A percentile compares a stretch with the other conserved stretches of the same genome.
phyloP scores from a whole-genome alignment of 2,329 filamentous ascomycete genomes.

The Aureobasidium sp. region DNA sequence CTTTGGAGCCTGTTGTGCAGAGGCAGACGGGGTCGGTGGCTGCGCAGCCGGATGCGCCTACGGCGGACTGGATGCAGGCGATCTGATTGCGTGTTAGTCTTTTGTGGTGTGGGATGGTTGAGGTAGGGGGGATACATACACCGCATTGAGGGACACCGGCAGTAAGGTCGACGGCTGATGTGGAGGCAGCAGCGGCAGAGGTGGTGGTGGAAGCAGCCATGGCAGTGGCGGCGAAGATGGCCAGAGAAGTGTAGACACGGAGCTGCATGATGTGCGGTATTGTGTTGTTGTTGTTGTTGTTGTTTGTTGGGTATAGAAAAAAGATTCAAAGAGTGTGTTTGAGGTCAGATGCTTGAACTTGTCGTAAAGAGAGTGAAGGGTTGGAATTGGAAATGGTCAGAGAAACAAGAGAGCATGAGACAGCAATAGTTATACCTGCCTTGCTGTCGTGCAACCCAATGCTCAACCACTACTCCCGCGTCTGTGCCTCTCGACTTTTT shows the following conservation, averaged over 20 bases:
- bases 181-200: not conserved
- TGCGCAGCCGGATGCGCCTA: slow-evolving; percentile 53
- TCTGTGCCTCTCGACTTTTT: not conserved
- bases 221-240: slow-evolving; percentile 18
- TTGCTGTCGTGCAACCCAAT: not conserved
- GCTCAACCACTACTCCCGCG: not conserved
- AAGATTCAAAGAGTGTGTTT: not conserved
- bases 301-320: not conserved
- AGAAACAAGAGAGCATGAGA: not conserved
- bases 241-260: slow-evolving; percentile 16
- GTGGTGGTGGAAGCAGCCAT: slow-evolving; percentile 2
- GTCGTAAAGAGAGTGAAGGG: not conserved
- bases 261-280: slow-evolving; percentile 19
- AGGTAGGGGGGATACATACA: not conserved
- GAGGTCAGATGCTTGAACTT: not conserved
- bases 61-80: slow-evolving; percentile 52
- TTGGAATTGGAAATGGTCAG: not conserved
- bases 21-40: slow-evolving; percentile 57
- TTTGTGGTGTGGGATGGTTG: not conserved
- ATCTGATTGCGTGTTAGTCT: not conserved
- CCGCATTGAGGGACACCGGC: not conserved
- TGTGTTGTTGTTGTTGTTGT: slow-evolving; percentile 11
- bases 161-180: not conserved
- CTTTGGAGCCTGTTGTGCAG: slow-evolving; percentile 49
- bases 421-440: not conserved